Evolutionary conservation across 768 basidiomycete species (phyloP), one percentile per base, ranked within the genome.

Genomic region (Rhizopogon rudus): DNA sequence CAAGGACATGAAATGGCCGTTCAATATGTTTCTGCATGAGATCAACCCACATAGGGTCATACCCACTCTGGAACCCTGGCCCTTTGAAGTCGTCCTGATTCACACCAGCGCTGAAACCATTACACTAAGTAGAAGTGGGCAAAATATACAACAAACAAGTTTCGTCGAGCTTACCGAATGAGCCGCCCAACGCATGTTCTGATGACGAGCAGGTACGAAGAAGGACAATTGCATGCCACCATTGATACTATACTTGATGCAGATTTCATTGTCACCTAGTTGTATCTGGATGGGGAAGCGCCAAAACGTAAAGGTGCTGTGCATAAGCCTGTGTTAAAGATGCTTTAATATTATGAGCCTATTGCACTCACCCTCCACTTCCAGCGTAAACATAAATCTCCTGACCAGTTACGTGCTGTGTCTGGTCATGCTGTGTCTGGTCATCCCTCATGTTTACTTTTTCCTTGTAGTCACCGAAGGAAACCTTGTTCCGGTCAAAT

Each of bases 1-100:
- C 86, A 37, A 98, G 77, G n/a, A 77, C 83, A 64, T 99, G 96
- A 66, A 93, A 93, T 0, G 96, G 94, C 55, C 75, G 73, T 63
- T 83, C 80, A 2, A 80, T 76, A 62, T 98, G 97, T 63, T 88
- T 86, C 42, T 81, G 73, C 25, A 98, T 80, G n/a, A 99, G 72
- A 71, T 99, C 95, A 57, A 84, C 78, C 96, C 96, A 99, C 10
- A 98, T 82, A 6, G 92, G 93, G 67, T 95, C 94, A 61, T 88
- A 92, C 0, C 91, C 93, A 48, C 74, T 84, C 58, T 79, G 84
- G 64, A 84, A 95, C 0, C 90, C 88, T 8, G 88, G 88, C 3
- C 87, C 84, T 40, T 83, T 80, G 67, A 95, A 94, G 37, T 91
- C 89, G 58, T 92, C 88, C 53, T 87, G 85, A 63, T 96, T 93